These are phyloP conservation scores for Detonula confervacea DNA, from an alignment of 352 stramenopile species.

Conservation along the genomic window DNA sequence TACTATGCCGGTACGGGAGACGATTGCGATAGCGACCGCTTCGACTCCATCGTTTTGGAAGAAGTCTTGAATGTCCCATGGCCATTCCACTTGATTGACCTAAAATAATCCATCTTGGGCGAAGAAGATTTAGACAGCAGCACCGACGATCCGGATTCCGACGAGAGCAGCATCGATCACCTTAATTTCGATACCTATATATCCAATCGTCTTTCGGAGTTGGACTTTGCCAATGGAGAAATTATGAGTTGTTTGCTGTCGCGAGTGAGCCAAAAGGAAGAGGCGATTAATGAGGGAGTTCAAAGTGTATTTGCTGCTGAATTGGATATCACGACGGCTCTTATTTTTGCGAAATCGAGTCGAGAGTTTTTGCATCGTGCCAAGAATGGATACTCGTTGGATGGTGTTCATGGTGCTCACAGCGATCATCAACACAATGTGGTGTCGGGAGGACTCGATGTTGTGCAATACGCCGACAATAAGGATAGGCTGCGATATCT, in stretches of 20 bases:
- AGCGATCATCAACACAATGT: conserved; percentile 33
- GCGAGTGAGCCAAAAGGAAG: conserved; percentile 42
- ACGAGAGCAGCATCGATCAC: conserved; percentile 29
- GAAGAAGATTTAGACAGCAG: too few relatives aligned
- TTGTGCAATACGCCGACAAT: conserved; percentile 41
- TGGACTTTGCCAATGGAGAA: conserved; percentile 43
- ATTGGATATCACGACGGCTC: conserved; percentile 42
- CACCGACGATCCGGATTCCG: conserved; percentile 24
- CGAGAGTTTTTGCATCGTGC: conserved; percentile 44
- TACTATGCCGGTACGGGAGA: conserved; percentile 42
- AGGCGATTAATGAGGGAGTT: conserved; percentile 36
- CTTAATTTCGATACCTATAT: conserved; percentile 65
- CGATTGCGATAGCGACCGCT: conserved; percentile 29
- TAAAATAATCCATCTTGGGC: conserved; percentile 50
- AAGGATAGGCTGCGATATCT: conserved; percentile 47
- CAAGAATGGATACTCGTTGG: conserved; percentile 39
- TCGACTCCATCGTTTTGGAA: conserved; percentile 59
- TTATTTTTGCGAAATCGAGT: conserved; percentile 46
- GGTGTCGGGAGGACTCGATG: conserved; percentile 30
- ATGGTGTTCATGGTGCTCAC: conserved; percentile 3
- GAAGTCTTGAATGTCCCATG: conserved; percentile 58
- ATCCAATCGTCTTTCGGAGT: conserved; percentile 54
- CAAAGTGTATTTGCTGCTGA: conserved; percentile 45
- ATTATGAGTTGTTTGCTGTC: conserved; percentile 49
- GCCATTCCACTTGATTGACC: conserved; percentile 54